Base-by-base conservation (phyloP, 495 filamentous ascomycete genomes). In the Aspergillus ostianus region DNA sequence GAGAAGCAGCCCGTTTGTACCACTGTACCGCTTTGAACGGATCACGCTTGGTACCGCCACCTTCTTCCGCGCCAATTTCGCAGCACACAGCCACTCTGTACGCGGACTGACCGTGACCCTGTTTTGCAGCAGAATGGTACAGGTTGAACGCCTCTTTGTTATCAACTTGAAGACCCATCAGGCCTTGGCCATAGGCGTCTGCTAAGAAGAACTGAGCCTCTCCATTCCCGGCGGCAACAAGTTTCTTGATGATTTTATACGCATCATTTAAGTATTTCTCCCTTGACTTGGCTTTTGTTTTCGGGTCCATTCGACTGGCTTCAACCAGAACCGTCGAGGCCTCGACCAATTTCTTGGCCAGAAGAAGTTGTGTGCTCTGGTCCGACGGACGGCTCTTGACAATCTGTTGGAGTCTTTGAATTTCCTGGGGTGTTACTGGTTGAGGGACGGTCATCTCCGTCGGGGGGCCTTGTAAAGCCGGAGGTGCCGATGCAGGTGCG, bases 41-140 rank as follows among this genome's bases (percentile, higher is more conserved):
- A 70, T 98, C 94, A 60, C 90, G 90, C 52, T 88, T 85, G 12
- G 94, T 97, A 18, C 94, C 94, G 53, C 93, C 93, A 49, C 91
- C 91, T 65, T 94, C 91, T 66, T 97, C 92, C 46, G 90, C 84
- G n/a, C 94, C 94, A 55, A 98, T 89, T 69, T 98, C 94, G 70
- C 93, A 97, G 78, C 94, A 98, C 3, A 98, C 95, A 44, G 94
- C 94, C 8, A 93, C 94, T 53, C 94, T 86, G 74, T 98, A 98
- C 2, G 94, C 94, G 26, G 90, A 87, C 41, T 91, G 86, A 0
- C 86, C 84, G 71, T 98, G 92, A 29, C 90, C 91, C 12, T 84
- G 73, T 70, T 97, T 98, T 4, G 93, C 94, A 17, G 93, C 92
- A 4, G 92, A 90, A 70, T 97, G 93, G 64, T 98, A 98, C 6